Conservation (phyloP, 768 basidiomycete species). For the Podaxis sp. region DNA sequence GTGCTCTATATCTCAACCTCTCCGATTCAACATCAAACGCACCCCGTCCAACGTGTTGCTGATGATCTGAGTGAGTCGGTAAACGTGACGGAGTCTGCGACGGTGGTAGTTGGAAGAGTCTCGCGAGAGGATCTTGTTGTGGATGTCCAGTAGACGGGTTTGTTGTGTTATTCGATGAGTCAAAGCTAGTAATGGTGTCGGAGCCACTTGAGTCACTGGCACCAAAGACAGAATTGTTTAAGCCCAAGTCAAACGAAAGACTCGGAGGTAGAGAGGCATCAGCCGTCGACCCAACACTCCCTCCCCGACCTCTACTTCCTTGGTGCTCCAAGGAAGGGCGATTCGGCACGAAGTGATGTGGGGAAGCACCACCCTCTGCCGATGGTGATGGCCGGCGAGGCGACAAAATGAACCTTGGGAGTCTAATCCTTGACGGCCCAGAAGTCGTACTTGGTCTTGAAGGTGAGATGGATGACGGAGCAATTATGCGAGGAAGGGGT, state of each 20-base stretch:
- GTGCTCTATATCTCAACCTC: too few species aligned
- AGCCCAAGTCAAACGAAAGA: neutral
- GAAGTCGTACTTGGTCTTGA: neutral
- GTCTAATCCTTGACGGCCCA: neutral
- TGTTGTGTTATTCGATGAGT: neutral
- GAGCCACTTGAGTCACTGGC: neutral
- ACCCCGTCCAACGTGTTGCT: neutral
- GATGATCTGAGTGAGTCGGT: neutral
- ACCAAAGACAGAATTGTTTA: neutral
- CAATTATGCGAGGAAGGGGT: neutral
- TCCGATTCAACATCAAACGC: neutral
- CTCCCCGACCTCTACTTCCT: neutral
- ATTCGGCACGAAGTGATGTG: neutral
- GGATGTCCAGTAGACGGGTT: neutral
- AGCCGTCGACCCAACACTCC: neutral
- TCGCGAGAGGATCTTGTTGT: neutral
- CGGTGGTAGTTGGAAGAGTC: neutral
- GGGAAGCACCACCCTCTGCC: neutral
- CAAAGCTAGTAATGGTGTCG: neutral
- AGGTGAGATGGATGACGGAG: neutral
- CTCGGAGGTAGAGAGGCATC: slow-evolving; percentile 1
- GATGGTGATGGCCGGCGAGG: neutral
- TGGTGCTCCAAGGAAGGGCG: too few species aligned
- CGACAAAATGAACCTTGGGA: neutral
- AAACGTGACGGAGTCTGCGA: neutral